Evolutionary conservation across 139 green algal species (phyloP).

Genomic region (Coelastrella sp.): DNA sequence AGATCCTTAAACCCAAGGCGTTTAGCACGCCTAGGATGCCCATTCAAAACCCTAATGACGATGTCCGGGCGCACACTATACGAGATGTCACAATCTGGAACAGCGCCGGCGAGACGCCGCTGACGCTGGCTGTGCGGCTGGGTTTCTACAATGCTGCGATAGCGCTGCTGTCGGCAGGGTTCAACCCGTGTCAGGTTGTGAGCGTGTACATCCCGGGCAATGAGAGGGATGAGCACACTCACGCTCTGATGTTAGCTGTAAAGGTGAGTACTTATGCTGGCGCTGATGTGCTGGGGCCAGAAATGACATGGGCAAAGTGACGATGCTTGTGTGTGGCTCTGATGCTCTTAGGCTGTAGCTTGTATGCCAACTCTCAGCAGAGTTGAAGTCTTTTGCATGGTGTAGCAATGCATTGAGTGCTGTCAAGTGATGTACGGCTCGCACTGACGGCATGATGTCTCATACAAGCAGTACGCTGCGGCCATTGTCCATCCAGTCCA

Average conservation of each 20-base stretch:
- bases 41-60: background rate
- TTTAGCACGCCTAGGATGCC: background rate
- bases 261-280: no score
- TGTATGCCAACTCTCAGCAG: no score
- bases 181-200: slow-evolving; percentile 1
- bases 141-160: background rate
- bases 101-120: slow-evolving; percentile 3
- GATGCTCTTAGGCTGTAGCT: no score
- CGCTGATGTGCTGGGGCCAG: no score
- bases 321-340: no score
- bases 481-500: no score
- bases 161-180: slow-evolving; percentile 4
- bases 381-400: no score
- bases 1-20: background rate
- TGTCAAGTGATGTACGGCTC: no score
- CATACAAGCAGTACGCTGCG: no score
- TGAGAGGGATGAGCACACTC: background rate
- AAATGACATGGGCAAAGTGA: no score
- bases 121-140: slow-evolving; percentile 26
- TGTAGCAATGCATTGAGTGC: no score
- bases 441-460: no score
- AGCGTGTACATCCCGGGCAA: background rate
- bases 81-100: slow-evolving; percentile 3
- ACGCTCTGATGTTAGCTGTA: slow-evolving; percentile 31
- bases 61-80: background rate